These are phyloP conservation scores for Fusarium dlaminii DNA, from an alignment of 2,329 filamentous ascomycete species.

Conservation along the genomic window DNA sequence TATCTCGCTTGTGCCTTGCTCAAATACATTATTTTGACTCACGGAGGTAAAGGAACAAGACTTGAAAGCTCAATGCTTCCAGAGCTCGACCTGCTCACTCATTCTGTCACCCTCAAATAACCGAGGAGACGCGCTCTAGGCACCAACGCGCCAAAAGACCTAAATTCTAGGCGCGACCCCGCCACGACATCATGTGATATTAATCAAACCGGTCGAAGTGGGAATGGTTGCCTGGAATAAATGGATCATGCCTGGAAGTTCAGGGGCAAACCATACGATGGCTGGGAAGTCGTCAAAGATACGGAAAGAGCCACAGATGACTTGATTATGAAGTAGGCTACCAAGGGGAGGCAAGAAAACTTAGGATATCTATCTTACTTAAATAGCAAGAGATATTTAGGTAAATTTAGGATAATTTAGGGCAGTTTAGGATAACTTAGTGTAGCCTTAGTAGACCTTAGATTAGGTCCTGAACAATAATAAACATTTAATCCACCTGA, in stretches of 20 bases:
- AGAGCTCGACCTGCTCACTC: neutral
- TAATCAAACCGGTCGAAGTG: neutral
- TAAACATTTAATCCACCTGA: neutral
- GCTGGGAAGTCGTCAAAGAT: neutral
- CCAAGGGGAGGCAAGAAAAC: neutral
- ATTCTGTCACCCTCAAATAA: conserved; percentile 11
- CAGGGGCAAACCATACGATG: neutral
- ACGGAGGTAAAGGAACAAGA: fast-evolving
- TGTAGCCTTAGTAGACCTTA: neutral
- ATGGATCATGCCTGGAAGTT: neutral
- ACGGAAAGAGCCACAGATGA: neutral
- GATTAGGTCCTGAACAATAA: neutral
- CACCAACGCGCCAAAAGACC: conserved; percentile 37
- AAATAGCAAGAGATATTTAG: neutral
- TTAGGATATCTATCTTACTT: neutral
- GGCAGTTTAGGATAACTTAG: neutral
- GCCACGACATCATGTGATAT: conserved; percentile 43
- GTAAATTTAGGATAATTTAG: neutral
- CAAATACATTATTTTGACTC: too few species aligned
- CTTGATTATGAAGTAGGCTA: neutral
- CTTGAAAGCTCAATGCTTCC: neutral
- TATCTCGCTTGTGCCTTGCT: fast-evolving
- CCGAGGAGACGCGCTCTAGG: conserved; percentile 32
- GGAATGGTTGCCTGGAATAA: conserved; percentile 33
- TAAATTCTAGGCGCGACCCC: conserved; percentile 28